Percentiles rank a stretch among this genome's conserved stretches.
Conservation (phyloP, 106 monocot species). For the Alisma plantagoaquatica region DNA sequence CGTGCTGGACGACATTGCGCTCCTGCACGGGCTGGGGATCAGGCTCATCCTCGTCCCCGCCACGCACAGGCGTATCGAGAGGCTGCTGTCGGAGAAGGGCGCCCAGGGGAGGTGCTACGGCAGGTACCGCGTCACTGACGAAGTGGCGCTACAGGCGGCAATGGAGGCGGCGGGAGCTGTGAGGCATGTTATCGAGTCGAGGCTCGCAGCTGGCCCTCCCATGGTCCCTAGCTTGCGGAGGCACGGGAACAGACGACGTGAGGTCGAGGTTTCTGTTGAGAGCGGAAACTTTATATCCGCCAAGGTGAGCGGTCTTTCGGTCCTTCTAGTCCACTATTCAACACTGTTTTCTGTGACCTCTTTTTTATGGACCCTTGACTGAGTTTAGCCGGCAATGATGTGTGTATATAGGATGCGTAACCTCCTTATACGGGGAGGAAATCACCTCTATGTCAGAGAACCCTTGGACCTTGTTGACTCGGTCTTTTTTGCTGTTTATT, state of each 20-base stretch:
- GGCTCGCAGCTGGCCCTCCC: not conserved
- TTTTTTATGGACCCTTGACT: no score
- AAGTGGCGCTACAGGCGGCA: not conserved
- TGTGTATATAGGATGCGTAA: no score
- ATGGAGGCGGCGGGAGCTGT: conserved; percentile 1
- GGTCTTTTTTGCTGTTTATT: no score
- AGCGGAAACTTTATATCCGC: conserved; percentile 6
- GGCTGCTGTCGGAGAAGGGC: conserved; percentile 9
- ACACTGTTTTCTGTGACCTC: no score
- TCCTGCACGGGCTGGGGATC: not conserved
- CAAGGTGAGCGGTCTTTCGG: conserved; percentile 4
- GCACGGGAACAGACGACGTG: conserved; percentile 1
- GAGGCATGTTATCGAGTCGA: not conserved
- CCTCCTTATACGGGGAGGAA: no score
- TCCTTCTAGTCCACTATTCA: no score
- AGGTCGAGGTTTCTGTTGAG: not conserved
- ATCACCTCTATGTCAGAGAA: no score
- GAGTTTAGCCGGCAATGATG: no score
- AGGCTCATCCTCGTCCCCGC: conserved; percentile 3
- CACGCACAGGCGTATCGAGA: conserved; percentile 12
- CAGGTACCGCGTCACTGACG: conserved; percentile 1
- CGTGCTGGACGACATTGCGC: conserved; percentile 5
- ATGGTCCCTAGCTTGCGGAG: not conserved
- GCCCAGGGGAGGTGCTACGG: not conserved
- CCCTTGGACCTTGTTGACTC: no score